Evolutionary conservation across 2,329 filamentous ascomycete genomes (phyloP).

Genomic region (Pseudodiploospora longispora): DNA sequence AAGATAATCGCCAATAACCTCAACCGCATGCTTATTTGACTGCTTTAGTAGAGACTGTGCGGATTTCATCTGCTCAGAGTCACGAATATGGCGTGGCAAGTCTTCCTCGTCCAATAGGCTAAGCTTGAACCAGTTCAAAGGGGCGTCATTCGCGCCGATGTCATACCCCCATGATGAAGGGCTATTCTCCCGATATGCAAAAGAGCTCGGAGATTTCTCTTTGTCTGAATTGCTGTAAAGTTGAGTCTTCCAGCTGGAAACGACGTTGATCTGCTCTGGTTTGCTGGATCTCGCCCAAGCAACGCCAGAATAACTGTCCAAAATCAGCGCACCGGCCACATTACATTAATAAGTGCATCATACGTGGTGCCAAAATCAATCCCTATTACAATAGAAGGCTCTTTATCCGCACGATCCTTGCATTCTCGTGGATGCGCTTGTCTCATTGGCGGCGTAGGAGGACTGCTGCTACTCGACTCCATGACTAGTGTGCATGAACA

Average conservation of each 20-base stretch:
- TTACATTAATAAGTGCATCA: conserved; percentile 4
- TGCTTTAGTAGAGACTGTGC: background rate
- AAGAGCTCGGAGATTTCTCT: conserved; percentile 22
- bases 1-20: conserved; percentile 26
- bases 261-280: conserved; percentile 18
- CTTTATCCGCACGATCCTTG: background rate
- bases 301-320: conserved; percentile 29
- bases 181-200: conserved; percentile 9
- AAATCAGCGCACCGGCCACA: background rate
- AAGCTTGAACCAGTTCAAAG: conserved; percentile 35
- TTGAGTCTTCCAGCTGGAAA: conserved; percentile 22
- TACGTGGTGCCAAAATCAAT: conserved; percentile 42
- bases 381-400: conserved; percentile 25
- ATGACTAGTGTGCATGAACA: too few species aligned
- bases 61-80: conserved; percentile 13
- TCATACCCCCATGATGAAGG: conserved; percentile 24
- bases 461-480: too few species aligned
- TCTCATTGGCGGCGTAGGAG: too few species aligned
- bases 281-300: conserved; percentile 27
- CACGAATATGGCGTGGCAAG: conserved; percentile 13
- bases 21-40: conserved; percentile 14
- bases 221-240: conserved; percentile 16
- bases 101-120: conserved; percentile 26
- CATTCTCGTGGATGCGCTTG: background rate
- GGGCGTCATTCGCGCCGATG: conserved; percentile 12